Conservation (phyloP, 257 asterid species). For the Echium plantagineum region DNA sequence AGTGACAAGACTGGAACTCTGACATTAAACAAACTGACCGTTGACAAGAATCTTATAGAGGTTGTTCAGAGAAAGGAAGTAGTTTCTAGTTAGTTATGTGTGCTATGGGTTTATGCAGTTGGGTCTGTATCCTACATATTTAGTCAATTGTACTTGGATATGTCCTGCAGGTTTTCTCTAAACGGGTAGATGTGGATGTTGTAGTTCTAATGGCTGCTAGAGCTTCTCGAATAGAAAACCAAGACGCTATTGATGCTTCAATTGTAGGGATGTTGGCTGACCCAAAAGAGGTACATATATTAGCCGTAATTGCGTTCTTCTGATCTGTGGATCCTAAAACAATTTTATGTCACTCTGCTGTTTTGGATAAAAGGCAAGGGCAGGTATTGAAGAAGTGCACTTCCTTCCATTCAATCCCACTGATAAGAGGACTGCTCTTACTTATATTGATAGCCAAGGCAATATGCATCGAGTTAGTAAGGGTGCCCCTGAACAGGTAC, state of each 20-base stretch:
- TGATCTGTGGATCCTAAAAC: background rate
- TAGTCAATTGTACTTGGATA: no score
- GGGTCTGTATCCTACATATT: no score
- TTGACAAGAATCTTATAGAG: constrained; percentile 53
- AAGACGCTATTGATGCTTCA: constrained; percentile 79
- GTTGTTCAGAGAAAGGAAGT: constrained; percentile 17
- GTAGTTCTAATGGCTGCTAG: constrained; percentile 87
- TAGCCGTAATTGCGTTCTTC: background rate
- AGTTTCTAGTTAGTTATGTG: no score
- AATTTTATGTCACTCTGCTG: no score
- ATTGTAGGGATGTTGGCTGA: constrained; percentile 71
- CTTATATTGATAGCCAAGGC: constrained; percentile 36
- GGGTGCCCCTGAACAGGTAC: constrained; percentile 61
- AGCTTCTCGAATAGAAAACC: constrained; percentile 82
- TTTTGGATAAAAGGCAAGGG: constrained; percentile 24
- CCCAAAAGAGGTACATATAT: constrained; percentile 49
- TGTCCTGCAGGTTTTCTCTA: constrained; percentile 20
- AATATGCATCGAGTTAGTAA: constrained; percentile 51
- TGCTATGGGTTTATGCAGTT: no score
- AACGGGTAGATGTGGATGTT: constrained; percentile 59
- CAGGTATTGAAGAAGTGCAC: constrained; percentile 37
- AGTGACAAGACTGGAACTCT: constrained; percentile 89
- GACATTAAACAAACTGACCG: constrained; percentile 68
- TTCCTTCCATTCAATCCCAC: constrained; percentile 47
- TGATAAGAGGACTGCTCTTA: constrained; percentile 53